Evolutionary conservation across 176 grass and related monocot genomes (phyloP).

Genomic region (Lolium rigidum): DNA sequence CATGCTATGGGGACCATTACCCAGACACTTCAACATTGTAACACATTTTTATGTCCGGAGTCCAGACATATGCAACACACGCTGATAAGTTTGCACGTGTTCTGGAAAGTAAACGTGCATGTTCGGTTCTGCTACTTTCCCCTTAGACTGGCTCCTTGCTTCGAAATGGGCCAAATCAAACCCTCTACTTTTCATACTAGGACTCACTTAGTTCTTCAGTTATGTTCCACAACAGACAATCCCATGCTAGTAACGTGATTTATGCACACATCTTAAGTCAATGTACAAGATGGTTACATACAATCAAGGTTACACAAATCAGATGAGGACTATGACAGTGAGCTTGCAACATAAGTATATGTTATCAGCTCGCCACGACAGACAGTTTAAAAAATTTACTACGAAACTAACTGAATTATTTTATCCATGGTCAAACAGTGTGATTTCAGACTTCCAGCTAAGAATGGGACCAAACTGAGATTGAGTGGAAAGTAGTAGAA

Average conservation of each 20-base stretch:
- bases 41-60: not conserved
- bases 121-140: not conserved
- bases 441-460: not conserved
- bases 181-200: not conserved
- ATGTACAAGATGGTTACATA: not conserved
- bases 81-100: not conserved
- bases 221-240: constrained; percentile 1
- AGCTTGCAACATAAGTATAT: not conserved
- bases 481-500: not conserved
- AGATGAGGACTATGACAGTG: not conserved
- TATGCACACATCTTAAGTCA: not conserved
- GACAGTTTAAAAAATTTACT: not conserved
- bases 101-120: not conserved
- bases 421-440: not conserved
- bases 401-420: not conserved
- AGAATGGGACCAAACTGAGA: not conserved
- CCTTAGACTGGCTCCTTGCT: not conserved
- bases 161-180: not conserved
- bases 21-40: constrained; percentile 17
- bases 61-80: not conserved
- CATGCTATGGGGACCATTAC: not conserved
- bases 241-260: not conserved
- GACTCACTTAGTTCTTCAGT: not conserved
- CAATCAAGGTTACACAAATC: not conserved
- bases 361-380: not conserved